Percentiles rank a stretch among this genome's conserved stretches.
These are phyloP conservation scores for Monosporozyma solicola DNA, from an alignment of 805 yeast genomes.

Conservation along the genomic window DNA sequence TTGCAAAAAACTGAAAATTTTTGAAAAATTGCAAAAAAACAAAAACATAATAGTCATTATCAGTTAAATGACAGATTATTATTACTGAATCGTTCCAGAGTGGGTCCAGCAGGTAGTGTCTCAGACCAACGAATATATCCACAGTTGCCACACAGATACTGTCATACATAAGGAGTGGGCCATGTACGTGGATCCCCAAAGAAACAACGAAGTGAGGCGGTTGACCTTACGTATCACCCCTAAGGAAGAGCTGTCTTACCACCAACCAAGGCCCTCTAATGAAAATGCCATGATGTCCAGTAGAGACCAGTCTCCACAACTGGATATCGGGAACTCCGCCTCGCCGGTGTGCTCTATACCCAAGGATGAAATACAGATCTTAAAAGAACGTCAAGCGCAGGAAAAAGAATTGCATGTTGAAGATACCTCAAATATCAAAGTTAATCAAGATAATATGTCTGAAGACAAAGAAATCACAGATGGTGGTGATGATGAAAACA, in stretches of 20 bases:
- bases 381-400: constrained; percentile 2
- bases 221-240: constrained; percentile 4
- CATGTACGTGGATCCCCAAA: constrained; percentile 22
- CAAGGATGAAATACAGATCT: constrained; percentile 3
- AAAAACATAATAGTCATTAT: not conserved
- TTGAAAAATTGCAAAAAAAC: not conserved
- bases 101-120: not conserved
- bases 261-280: not conserved
- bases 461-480: not conserved
- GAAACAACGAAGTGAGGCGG: constrained; percentile 15
- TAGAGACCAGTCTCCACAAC: not conserved
- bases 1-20: not conserved
- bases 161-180: no score
- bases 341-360: not conserved
- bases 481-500: not conserved
- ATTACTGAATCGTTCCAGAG: not conserved
- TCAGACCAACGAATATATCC: not conserved
- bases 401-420: constrained; percentile 1
- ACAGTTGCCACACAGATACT: not conserved
- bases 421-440: not conserved
- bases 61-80: not conserved
- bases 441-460: not conserved
- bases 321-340: not conserved
- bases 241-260: constrained; percentile 2
- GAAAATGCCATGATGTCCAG: not conserved